Percentiles rank a stretch among this genome's conserved stretches.
phyloP scores from a whole-genome alignment of 768 basidiomycete genomes.

The Termitomyces sp. region DNA sequence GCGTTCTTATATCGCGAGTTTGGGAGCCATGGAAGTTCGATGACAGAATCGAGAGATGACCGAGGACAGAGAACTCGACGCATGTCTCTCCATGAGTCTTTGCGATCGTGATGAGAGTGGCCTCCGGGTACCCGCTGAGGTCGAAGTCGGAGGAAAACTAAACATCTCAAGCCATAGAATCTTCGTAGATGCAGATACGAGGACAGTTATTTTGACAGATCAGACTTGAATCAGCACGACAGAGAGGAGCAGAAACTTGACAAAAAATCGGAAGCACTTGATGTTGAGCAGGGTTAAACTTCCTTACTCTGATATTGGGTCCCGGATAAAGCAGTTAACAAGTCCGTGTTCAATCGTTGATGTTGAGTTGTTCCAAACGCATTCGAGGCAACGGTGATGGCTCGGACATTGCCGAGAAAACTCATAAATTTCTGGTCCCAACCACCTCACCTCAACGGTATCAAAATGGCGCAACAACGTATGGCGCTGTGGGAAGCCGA shows the following conservation, averaged over 20 bases:
- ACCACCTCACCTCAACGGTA: slow-evolving; percentile 8
- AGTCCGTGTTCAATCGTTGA: no score
- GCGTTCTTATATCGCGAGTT: no score
- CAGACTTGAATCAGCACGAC: no score
- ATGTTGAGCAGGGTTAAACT: neutral
- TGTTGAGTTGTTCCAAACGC: no score
- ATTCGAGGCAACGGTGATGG: no score
- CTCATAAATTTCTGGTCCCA: slow-evolving; percentile 28
- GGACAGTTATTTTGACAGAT: neutral
- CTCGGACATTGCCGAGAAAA: slow-evolving; percentile 30
- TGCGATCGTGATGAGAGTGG: neutral
- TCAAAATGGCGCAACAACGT: slow-evolving; percentile 59
- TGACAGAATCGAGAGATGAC: neutral
- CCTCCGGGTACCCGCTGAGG: neutral
- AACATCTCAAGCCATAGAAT: neutral
- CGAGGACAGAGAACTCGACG: neutral
- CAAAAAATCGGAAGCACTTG: neutral
- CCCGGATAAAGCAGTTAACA: no score
- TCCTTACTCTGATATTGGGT: neutral
- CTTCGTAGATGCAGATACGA: no score
- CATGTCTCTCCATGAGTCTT: neutral
- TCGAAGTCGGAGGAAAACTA: neutral
- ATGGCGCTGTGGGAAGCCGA: slow-evolving; percentile 77
- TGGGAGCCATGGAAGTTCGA: neutral
- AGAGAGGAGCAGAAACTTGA: no score